Base-by-base conservation (phyloP, 139 green algal genomes). In the Chlorella vulgaris region DNA sequence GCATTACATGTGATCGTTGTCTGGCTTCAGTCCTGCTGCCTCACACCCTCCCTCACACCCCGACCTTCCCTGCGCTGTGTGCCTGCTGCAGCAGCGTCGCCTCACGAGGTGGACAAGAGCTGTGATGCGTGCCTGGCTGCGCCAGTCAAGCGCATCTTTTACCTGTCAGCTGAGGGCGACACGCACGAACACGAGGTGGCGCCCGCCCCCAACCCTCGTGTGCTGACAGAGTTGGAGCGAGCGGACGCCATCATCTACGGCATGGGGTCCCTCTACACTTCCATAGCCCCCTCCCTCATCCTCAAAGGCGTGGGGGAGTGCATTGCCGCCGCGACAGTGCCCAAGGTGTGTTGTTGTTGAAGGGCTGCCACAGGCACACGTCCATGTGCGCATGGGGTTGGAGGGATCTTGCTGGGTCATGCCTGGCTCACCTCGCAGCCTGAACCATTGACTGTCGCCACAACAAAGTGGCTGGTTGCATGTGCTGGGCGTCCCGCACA, bases 241-340 rank as follows among this genome's bases (percentile, higher is more conserved):
- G 88, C 90, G 2, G 93, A 99, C 61, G 93, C 88, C 7, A 81
- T 99, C 33, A 80, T 99, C 4, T 99, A 98, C 74, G 97, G 94
- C 86, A 98, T 99, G 91, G 97, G 97, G 58, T 98, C 93, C 1
- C 90, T 99, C 2, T 99, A 98, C 91, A 99, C 97, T 39, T 96
- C 88, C 86, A 96, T 99, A 82, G 94, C 90, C 81, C 97, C 97
- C 28, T 94, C 88, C 33, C 87, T 99, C 31, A 90, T 96, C 50
- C 90, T 98, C 42, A 77, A 90, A 4, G 94, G 94, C 15, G 92
- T 98, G 66, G 95, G 95, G 10, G 94, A 98, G 88, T 87, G 87
- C 5, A 89, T 99, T 13, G 89, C 91, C 4, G 75, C 69, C 6
- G 33, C 70, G 3, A 47, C 19, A 22, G 89, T 86, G 76, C 88